Evolutionary conservation across 2,329 filamentous ascomycete genomes (phyloP).

Genomic region (Sporothrix brunneoviolacea): DNA sequence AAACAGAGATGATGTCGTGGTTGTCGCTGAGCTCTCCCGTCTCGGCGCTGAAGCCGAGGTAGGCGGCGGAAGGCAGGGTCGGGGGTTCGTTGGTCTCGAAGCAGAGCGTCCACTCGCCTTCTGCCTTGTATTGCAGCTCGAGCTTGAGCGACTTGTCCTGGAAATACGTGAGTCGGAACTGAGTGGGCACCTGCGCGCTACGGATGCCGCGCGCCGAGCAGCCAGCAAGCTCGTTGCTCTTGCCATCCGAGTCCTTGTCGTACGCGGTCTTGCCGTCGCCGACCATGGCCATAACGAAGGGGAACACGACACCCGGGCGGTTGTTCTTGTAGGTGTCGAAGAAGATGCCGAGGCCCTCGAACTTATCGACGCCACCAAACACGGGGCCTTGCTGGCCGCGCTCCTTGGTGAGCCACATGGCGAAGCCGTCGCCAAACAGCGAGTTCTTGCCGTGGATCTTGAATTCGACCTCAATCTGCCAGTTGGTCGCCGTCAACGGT

Average conservation of each 20-base stretch:
- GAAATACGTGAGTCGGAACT: conserved; percentile 88
- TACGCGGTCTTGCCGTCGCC: conserved; percentile 86
- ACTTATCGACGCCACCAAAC: conserved; percentile 81
- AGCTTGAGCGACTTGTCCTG: conserved; percentile 87
- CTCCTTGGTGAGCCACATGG: conserved; percentile 96
- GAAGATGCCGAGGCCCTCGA: conserved; percentile 92
- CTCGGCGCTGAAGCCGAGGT: conserved; percentile 76
- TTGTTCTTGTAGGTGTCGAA: conserved; percentile 99
- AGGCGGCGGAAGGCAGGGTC: conserved; percentile 70
- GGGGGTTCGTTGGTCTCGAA: conserved; percentile 68
- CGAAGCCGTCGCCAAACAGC: conserved; percentile 92
- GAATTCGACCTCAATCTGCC: conserved; percentile 97
- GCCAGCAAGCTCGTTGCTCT: conserved; percentile 83
- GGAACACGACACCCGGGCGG: conserved; percentile 88
- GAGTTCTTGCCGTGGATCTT: conserved; percentile 83
- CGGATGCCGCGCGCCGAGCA: conserved; percentile 92
- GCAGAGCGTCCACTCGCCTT: conserved; percentile 82
- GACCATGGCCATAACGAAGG: conserved; percentile 97
- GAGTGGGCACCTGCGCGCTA: conserved; percentile 71
- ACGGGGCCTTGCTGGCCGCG: conserved; percentile 74
- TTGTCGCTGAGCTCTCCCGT: conserved; percentile 96
- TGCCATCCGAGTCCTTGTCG: conserved; percentile 91
- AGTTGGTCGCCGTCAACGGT: conserved; percentile 94
- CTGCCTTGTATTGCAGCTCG: conserved; percentile 89
- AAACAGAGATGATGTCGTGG: conserved; percentile 88